Conservation (phyloP, 1,284 basidiomycete genomes). For the Cutaneotrichosporon sp. region DNA sequence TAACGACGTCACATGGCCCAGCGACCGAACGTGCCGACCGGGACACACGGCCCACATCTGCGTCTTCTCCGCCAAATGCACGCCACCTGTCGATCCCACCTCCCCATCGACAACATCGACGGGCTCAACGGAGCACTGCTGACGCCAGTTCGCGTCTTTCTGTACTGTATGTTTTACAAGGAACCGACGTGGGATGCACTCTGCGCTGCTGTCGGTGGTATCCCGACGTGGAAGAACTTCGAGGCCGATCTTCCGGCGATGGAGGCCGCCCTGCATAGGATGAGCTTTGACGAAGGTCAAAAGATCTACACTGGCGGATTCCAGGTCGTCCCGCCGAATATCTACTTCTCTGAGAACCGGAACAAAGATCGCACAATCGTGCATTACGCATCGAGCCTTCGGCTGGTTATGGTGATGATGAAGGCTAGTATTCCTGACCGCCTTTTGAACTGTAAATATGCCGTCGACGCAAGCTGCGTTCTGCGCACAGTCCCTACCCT, state of each 20-base stretch:
- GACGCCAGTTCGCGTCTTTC: conserved; percentile 30
- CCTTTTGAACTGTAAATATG: conserved; percentile 22
- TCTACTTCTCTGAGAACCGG: conserved; percentile 23
- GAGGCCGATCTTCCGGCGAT: conserved; percentile 16
- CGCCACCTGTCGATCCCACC: too few species aligned
- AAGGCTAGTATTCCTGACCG: conserved; percentile 18
- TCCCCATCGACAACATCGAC: too few species aligned
- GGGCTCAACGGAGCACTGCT: background rate
- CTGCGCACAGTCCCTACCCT: conserved; percentile 29
- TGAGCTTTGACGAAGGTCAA: conserved; percentile 17
- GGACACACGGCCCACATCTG: too few species aligned
- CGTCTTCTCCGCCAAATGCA: too few species aligned
- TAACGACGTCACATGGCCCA: too few species aligned
- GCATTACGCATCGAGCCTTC: conserved; percentile 28
- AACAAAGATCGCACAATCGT: conserved; percentile 9
- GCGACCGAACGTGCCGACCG: too few species aligned
- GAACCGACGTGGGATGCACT: conserved; percentile 23
- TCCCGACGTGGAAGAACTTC: conserved; percentile 20
- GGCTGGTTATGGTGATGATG: conserved; percentile 30
- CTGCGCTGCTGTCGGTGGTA: conserved; percentile 16
- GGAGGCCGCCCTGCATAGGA: conserved; percentile 21
- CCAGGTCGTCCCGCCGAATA: conserved; percentile 33
- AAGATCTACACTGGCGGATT: conserved; percentile 28
- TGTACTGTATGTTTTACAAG: conserved; percentile 29
- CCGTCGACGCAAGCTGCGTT: conserved; percentile 26